Evolutionary conservation across 2,329 filamentous ascomycete genomes (phyloP), one percentile per base, ranked within the genome.

Genomic region (Cadophora sp.): DNA sequence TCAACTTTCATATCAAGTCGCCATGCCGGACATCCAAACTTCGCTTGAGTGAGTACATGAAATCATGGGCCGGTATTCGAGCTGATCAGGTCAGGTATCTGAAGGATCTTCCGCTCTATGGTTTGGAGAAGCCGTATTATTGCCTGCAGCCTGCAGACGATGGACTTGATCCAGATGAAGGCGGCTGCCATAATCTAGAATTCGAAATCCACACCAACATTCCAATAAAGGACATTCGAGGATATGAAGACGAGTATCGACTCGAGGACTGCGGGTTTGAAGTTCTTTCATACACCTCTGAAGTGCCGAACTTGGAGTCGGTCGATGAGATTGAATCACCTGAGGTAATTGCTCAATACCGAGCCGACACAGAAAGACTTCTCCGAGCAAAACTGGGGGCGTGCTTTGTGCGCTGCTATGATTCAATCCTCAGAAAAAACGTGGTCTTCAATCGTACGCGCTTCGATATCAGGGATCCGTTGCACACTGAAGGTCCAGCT

Each of bases 81-180:
- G 16, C 53, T 58, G 29, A 58, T 14, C 9, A 1, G 4, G n/a
- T 22, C 19, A 58, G 53, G 19, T 69, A 72, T 48, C 64, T 72
- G 0, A 62, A 72, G 22, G 63, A 69, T 11, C 69, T 73, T 11
- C n/a, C 50, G 0, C 62, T 73, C 0, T 73, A 73, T 55, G 40
- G 69, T 6, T n/a, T 26, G 7, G 70, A 71, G 31, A 73, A 72
- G 60, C 69, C 70, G 27, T 73, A 72, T 27, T 72, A 62, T 65
- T 67, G 51, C 22, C 66, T 71, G n/a, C 51, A 66, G 4, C 31
- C 66, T 1, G 67, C 70, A 0, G 53, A 50, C 14, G 64, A 69
- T 19, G 61, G 22, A 74, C 68, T 27, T 51, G 67, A 63, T 5
- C 60, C 67, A 51, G 53, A 55, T 4, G 22, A 69, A 46, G 19